phyloP scores from a whole-genome alignment of 2,329 filamentous ascomycete genomes.

The Xylariales sp. region DNA sequence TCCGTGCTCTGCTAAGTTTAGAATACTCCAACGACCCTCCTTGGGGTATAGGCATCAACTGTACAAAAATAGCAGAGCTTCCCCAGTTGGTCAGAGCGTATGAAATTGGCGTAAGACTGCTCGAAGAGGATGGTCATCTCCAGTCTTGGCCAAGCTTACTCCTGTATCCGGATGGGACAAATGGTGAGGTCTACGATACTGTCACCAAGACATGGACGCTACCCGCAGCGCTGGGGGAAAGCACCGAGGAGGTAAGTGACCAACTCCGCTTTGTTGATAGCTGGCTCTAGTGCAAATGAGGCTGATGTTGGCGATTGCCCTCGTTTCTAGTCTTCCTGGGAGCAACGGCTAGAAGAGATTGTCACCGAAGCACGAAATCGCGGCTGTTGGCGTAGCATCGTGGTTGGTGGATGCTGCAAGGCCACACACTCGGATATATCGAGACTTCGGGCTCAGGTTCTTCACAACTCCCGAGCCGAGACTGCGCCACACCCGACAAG shows the following conservation, averaged over 20 bases:
- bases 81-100: constrained; percentile 65
- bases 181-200: constrained; percentile 75
- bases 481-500: constrained; percentile 11
- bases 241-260: constrained; percentile 41
- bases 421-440: constrained; percentile 61
- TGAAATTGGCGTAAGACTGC: constrained; percentile 58
- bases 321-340: constrained; percentile 56
- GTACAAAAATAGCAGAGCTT: constrained; percentile 73
- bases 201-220: constrained; percentile 69
- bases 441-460: constrained; percentile 37
- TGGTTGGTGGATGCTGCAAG: constrained; percentile 67
- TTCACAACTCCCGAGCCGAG: constrained; percentile 10
- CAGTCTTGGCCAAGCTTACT: constrained; percentile 65
- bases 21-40: constrained; percentile 52
- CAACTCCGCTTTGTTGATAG: not conserved
- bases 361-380: constrained; percentile 53
- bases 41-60: constrained; percentile 76
- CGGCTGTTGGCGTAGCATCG: constrained; percentile 58
- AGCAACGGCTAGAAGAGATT: constrained; percentile 56
- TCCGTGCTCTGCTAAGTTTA: constrained; percentile 47
- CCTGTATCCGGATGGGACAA: constrained; percentile 76
- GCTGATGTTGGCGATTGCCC: constrained; percentile 30
- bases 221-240: constrained; percentile 45
- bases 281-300: not conserved
- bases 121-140: constrained; percentile 53